Evolutionary conservation across 139 green algal species (phyloP), one percentile per base, ranked within the genome.

Genomic region (Chlorella sp.): DNA sequence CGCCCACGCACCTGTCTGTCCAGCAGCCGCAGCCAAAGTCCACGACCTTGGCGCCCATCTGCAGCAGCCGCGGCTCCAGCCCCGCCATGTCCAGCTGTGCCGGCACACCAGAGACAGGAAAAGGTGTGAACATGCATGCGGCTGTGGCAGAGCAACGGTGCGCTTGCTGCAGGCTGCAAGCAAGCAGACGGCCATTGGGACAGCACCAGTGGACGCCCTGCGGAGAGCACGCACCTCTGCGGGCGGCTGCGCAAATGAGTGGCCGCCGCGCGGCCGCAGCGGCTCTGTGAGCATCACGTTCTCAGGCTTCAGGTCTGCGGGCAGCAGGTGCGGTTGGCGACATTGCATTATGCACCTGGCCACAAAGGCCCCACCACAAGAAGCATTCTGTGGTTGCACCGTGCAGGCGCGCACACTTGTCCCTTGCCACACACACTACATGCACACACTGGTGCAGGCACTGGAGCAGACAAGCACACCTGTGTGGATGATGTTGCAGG

Each of bases 11-110:
- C 51, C 51, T 60, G 51, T 99, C 87, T 20, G 88, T 94, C 97
- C 97, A 99, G 93, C 97, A 99, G 13, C 96, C 97, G 87, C 99
- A 99, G 65, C 97, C 97, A 90, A 99, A 98, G 92, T 99, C 97
- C 44, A 99, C 96, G 5, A 99, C 92, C 90, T 98, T 98, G 87
- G 89, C 94, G 26, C 84, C 44, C 82, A 92, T 84, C 67, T 34
- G 24, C 40, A 87, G 51, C 48, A 95, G 83, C 41, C 89, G 80
- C 44, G 87, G 76, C 82, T 86, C 81, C 40, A 92, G 73, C 28
- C 83, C 48, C 19, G 13, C 24, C 56, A 70, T 0, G 69, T 88
- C 83, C 41, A 70, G 16, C 34, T 68, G 69, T 46, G 51, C 81
- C 38, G 40, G 40, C 67, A 69, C 62, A 69, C 13, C 62, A 68